Evolutionary conservation across 768 basidiomycete species (phyloP).

Genomic region (Ramaria sp.): DNA sequence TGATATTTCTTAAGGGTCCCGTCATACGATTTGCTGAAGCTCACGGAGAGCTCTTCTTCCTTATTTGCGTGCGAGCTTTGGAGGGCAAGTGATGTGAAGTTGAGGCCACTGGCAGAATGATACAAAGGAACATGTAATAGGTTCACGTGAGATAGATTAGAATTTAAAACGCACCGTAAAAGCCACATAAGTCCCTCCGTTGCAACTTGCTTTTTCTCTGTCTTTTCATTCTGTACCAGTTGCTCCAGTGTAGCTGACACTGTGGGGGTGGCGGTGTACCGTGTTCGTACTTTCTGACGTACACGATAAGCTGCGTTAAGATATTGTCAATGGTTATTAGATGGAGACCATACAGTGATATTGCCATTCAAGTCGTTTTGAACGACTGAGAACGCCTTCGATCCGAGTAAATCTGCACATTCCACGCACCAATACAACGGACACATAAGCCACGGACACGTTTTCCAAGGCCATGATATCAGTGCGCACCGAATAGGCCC

Average conservation of each 20-base stretch:
- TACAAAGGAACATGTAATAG: not conserved
- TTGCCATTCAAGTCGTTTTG: slow-evolving; percentile 85
- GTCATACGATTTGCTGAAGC: slow-evolving; percentile 78
- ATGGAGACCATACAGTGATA: slow-evolving; percentile 51
- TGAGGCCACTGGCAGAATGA: slow-evolving; percentile 49
- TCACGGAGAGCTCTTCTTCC: slow-evolving; percentile 51
- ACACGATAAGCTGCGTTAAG: not conserved
- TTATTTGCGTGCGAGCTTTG: slow-evolving; percentile 59
- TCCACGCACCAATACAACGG: no score
- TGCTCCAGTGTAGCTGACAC: slow-evolving; percentile 72
- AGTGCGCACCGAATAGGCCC: slow-evolving; percentile 5
- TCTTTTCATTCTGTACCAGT: slow-evolving; percentile 75
- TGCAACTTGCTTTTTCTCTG: slow-evolving; percentile 77
- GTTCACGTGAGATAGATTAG: not conserved
- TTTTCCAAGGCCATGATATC: no score
- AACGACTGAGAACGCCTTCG: slow-evolving; percentile 73
- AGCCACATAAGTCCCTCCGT: slow-evolving; percentile 95
- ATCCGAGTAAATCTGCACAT: slow-evolving; percentile 69
- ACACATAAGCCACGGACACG: no score
- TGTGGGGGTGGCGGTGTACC: slow-evolving; percentile 57
- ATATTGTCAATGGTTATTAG: not conserved
- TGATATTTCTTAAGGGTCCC: slow-evolving; percentile 78
- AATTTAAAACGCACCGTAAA: slow-evolving; percentile 31
- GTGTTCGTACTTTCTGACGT: slow-evolving; percentile 77
- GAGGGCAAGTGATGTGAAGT: slow-evolving; percentile 81